Evolutionary conservation across 2,329 filamentous ascomycete genomes (phyloP).

Genomic region (Leptographium lundbergii): DNA sequence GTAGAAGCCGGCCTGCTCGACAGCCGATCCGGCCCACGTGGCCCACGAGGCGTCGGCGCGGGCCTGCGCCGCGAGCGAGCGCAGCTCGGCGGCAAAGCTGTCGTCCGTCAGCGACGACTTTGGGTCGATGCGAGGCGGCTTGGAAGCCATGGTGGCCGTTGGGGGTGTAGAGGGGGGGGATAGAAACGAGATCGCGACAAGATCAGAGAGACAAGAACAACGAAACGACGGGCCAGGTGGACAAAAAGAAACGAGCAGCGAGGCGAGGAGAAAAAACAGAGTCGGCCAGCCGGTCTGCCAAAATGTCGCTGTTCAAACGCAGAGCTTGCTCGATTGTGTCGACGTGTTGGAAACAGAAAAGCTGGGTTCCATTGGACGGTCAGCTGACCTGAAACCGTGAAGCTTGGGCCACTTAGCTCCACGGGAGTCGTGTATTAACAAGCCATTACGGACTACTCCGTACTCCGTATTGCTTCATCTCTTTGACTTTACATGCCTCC

Average conservation of each 20-base stretch:
- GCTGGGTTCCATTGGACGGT: background rate
- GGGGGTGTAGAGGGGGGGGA: background rate
- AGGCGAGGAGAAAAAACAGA: background rate
- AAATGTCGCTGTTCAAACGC: background rate
- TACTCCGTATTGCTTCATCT: slow-evolving; percentile 11
- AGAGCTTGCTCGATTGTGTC: background rate
- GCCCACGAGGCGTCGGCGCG: slow-evolving; percentile 14
- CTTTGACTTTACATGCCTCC: too few species aligned
- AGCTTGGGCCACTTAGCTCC: background rate
- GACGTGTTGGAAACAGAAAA: background rate
- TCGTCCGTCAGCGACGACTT: slow-evolving; percentile 32
- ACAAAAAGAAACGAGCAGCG: background rate
- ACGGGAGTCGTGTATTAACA: too few species aligned
- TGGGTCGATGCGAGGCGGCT: slow-evolving; percentile 21
- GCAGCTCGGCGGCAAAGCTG: slow-evolving; percentile 41
- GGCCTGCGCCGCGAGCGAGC: slow-evolving; percentile 34
- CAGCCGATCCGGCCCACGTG: slow-evolving; percentile 20
- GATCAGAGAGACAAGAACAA: background rate
- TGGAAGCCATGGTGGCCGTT: slow-evolving; percentile 6
- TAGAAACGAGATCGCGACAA: background rate
- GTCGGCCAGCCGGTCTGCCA: background rate
- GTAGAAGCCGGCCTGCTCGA: slow-evolving; percentile 28
- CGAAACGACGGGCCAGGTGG: background rate
- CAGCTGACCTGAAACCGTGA: background rate
- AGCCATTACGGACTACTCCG: background rate